phyloP scores from a whole-genome alignment of 352 stramenopile genomes.

The Phytophthora cactorum region DNA sequence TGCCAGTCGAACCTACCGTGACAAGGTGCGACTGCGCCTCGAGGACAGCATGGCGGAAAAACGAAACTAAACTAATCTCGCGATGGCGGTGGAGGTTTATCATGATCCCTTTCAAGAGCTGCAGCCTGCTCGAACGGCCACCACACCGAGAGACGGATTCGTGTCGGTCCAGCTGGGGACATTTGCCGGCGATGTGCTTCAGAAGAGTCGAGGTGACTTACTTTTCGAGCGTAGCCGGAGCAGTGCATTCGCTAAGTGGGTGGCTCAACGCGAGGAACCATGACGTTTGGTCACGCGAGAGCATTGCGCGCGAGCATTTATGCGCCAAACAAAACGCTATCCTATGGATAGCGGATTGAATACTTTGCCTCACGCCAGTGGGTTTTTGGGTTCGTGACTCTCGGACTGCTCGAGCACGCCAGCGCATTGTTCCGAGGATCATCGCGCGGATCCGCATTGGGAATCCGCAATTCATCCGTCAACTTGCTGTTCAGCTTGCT shows the following conservation, averaged over 20 bases:
- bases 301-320: constrained; percentile 7
- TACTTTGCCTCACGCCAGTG: neutral
- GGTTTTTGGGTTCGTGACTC: constrained; percentile 3
- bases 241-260: constrained; percentile 6
- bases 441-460: neutral
- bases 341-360: neutral
- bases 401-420: constrained; percentile 8
- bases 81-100: constrained; percentile 15
- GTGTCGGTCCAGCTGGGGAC: constrained; percentile 31
- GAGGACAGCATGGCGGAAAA: constrained; percentile 37
- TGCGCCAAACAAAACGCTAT: constrained; percentile 4
- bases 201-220: constrained; percentile 33
- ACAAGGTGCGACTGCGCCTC: constrained; percentile 26
- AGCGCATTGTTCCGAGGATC: neutral
- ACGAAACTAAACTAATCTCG: constrained; percentile 28
- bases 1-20: constrained; percentile 30
- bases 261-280: constrained; percentile 3
- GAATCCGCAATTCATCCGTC: neutral
- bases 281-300: constrained; percentile 2
- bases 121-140: constrained; percentile 13
- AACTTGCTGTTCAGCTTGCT: neutral
- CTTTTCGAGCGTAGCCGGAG: constrained; percentile 29
- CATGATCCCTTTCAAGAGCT: constrained; percentile 34
- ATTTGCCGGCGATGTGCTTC: constrained; percentile 38
- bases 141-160: constrained; percentile 34